Percentiles rank a stretch among this genome's conserved stretches.
phyloP scores from a whole-genome alignment of 352 stramenopile species.

The Phytophthora pini region DNA sequence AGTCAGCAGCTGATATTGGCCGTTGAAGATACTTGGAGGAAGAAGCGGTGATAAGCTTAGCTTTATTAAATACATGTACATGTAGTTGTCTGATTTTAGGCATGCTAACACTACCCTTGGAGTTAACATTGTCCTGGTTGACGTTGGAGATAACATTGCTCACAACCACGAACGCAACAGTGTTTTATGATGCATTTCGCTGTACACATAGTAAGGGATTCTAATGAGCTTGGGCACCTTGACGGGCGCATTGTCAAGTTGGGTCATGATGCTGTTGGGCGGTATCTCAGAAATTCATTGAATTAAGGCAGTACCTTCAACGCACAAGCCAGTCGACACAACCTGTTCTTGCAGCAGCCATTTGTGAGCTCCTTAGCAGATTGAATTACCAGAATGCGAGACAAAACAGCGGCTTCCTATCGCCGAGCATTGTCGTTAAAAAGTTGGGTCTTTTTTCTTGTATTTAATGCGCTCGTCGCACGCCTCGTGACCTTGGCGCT shows the following conservation, averaged over 20 bases:
- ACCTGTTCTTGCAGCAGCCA: conserved; percentile 13
- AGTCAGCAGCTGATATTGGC: too few species aligned
- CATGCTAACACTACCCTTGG: conserved; percentile 43
- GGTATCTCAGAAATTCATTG: conserved; percentile 83
- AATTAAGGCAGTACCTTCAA: conserved; percentile 89
- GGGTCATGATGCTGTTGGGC: conserved; percentile 74
- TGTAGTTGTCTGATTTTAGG: too few species aligned
- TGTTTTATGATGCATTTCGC: background rate
- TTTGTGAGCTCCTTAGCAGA: conserved; percentile 22
- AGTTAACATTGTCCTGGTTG: conserved; percentile 78
- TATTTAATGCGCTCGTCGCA: conserved; percentile 31
- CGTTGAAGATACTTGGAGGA: too few species aligned
- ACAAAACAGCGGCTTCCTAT: conserved; percentile 10
- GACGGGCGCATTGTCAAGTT: conserved; percentile 88
- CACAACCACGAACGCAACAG: conserved; percentile 37
- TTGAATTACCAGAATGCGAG: conserved; percentile 3
- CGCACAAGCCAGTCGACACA: too few species aligned
- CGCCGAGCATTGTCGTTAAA: conserved; percentile 31
- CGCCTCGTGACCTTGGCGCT: conserved; percentile 16
- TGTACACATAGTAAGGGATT: conserved; percentile 76
- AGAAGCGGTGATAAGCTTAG: too few species aligned
- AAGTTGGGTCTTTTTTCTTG: conserved; percentile 42
- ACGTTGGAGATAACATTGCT: conserved; percentile 89
- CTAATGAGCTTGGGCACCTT: too few species aligned
- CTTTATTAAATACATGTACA: too few species aligned